Conservation (phyloP, 768 basidiomycete species). For the Pisolithus albus region DNA sequence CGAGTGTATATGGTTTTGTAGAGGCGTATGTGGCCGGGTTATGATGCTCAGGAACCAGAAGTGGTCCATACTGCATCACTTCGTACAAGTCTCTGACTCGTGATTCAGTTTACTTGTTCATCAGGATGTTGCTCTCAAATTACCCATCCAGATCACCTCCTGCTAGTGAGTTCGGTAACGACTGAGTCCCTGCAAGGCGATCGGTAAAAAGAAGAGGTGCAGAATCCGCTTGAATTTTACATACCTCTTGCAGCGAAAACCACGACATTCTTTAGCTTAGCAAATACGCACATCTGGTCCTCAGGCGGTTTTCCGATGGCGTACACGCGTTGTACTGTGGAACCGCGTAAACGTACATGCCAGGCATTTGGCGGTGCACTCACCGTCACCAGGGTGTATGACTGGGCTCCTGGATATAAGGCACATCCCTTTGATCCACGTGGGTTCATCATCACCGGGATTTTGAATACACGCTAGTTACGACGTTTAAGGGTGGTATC, state of each 20-base stretch:
- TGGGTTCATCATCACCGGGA: conserved; percentile 42
- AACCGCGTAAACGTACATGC: conserved; percentile 1
- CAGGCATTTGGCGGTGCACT: conserved; percentile 4
- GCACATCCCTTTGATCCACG: conserved; percentile 53
- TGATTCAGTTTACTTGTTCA: neutral
- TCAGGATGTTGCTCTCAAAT: conserved; percentile 6
- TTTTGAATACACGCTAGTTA: conserved; percentile 53
- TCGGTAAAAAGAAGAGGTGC: neutral
- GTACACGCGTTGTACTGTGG: conserved; percentile 57
- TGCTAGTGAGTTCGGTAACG: conserved; percentile 60
- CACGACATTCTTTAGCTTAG: conserved; percentile 59
- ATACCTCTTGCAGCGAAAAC: conserved; percentile 60
- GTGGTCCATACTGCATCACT: conserved; percentile 47
- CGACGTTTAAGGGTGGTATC: neutral
- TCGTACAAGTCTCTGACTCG: conserved; percentile 55
- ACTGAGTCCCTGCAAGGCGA: conserved; percentile 41
- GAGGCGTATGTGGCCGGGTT: conserved; percentile 48
- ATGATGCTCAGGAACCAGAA: conserved; percentile 49
- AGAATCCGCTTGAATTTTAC: conserved; percentile 1
- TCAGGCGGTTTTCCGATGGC: conserved; percentile 67
- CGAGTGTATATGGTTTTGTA: conserved; percentile 31
- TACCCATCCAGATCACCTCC: conserved; percentile 83
- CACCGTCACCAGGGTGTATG: conserved; percentile 71
- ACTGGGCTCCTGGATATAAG: conserved; percentile 68
- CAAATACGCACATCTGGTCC: conserved; percentile 49